These are phyloP conservation scores for Linum usitatissimum DNA, from an alignment of 345 rosid genomes.

Conservation along the genomic window DNA sequence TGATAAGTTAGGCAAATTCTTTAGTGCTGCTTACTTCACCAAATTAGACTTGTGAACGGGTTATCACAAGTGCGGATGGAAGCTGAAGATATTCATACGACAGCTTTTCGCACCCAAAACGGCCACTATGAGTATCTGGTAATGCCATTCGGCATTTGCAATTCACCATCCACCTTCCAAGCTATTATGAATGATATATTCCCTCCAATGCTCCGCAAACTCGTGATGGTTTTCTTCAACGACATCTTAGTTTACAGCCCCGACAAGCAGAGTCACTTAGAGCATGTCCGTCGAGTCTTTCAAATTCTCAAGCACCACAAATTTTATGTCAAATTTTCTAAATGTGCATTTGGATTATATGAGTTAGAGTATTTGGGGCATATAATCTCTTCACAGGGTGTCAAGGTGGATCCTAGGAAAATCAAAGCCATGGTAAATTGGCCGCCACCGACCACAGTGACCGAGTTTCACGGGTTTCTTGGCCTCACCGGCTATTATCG, in stretches of 20 bases:
- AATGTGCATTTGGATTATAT: neutral
- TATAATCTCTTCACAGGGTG: neutral
- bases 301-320: neutral
- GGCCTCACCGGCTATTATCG: neutral
- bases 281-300: neutral
- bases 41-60: no score
- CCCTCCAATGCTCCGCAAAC: neutral
- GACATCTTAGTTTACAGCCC: neutral
- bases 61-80: no score
- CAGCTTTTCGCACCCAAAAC: no score
- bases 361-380: constrained; percentile 8
- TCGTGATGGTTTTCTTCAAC: neutral
- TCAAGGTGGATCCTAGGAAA: neutral
- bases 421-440: neutral
- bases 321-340: neutral
- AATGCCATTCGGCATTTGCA: no score
- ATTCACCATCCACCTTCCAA: no score
- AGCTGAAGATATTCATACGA: no score
- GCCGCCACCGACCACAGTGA: neutral
- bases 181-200: no score
- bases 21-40: no score
- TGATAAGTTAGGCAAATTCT: no score
- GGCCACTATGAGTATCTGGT: no score
- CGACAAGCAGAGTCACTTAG: no score
- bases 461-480: neutral